A percentile compares a stretch with the other conserved stretches of the same genome.
phyloP scores from a whole-genome alignment of 1,139 yeast species.

The Protomyces macrosporus region DNA sequence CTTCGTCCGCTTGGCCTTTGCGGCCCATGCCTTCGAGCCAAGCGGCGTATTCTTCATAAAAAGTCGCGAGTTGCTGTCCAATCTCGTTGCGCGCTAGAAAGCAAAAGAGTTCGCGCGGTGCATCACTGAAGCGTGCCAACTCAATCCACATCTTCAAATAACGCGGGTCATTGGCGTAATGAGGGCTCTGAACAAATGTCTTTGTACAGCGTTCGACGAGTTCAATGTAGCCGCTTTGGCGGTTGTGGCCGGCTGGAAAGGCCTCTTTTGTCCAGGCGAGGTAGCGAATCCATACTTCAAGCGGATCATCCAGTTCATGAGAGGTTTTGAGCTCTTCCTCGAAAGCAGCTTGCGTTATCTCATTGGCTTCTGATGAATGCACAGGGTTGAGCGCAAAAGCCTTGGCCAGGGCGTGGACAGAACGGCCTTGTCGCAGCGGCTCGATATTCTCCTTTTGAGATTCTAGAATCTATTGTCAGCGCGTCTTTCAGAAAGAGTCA shows the following conservation, averaged over 20 bases:
- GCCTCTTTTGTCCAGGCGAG: constrained; percentile 64
- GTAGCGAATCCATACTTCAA: constrained; percentile 66
- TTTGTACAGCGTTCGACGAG: constrained; percentile 70
- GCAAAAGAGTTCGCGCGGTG: constrained; percentile 66
- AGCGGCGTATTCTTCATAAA: constrained; percentile 75
- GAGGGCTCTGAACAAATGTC: constrained; percentile 56
- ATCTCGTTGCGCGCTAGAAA: constrained; percentile 70
- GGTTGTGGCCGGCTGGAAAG: constrained; percentile 62
- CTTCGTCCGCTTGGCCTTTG: constrained; percentile 55
- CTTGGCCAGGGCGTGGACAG: constrained; percentile 55
- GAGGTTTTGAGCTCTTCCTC: constrained; percentile 46
- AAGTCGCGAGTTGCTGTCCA: constrained; percentile 61
- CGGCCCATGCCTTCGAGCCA: constrained; percentile 54
- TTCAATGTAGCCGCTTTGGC: constrained; percentile 61
- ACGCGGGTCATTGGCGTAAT: constrained; percentile 75
- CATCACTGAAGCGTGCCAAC: constrained; percentile 62
- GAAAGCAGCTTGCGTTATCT: constrained; percentile 35
- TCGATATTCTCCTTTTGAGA: constrained; percentile 74
- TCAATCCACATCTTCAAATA: constrained; percentile 77
- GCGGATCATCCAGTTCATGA: constrained; percentile 73
- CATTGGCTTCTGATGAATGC: constrained; percentile 18
- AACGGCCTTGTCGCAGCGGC: constrained; percentile 64
- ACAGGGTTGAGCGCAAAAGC: constrained; percentile 40
- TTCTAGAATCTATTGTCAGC: constrained; percentile 46
- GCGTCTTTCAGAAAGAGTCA: background rate